A percentile compares a stretch with the other conserved stretches of the same genome.
These are phyloP conservation scores for Cenococcum geophilum DNA, from an alignment of 495 filamentous ascomycete genomes.

Conservation along the genomic window DNA sequence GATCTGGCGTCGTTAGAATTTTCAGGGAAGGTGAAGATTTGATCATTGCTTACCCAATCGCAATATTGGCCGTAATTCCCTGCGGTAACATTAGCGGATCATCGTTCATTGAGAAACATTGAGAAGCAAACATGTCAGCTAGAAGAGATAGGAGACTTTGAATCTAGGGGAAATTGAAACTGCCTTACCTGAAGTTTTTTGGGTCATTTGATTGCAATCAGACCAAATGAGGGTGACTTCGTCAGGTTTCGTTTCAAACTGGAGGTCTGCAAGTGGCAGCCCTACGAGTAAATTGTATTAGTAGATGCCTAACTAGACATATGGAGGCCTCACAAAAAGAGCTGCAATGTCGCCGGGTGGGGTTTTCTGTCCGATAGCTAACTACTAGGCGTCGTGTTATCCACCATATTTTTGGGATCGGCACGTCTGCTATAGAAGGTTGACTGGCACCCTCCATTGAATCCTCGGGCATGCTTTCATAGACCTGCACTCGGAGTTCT, in stretches of 20 bases:
- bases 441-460: not conserved
- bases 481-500: slow-evolving; percentile 12
- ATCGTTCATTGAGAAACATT: too few species aligned
- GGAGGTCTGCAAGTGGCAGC: slow-evolving; percentile 21
- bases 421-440: not conserved
- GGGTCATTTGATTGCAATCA: slow-evolving; percentile 23
- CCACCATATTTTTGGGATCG: slow-evolving; percentile 14
- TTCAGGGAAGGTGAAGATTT: not conserved
- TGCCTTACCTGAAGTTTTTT: not conserved
- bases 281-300: not conserved
- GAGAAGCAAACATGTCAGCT: not conserved
- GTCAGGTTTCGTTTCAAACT: not conserved
- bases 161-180: not conserved
- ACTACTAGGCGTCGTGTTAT: slow-evolving; percentile 19
- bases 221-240: slow-evolving; percentile 20
- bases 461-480: slow-evolving; percentile 13
- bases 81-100: not conserved
- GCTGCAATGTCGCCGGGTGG: slow-evolving; percentile 6
- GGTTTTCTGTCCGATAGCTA: slow-evolving; percentile 8
- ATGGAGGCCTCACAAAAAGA: slow-evolving; percentile 10
- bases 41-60: slow-evolving; percentile 10
- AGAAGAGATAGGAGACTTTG: not conserved
- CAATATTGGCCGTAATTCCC: slow-evolving; percentile 8
- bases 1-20: not conserved
- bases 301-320: not conserved